A percentile compares a stretch with the other conserved stretches of the same genome.
These are phyloP conservation scores for Isoetes taiwanensis DNA, from an alignment of 75 land plant genomes.

Conservation along the genomic window DNA sequence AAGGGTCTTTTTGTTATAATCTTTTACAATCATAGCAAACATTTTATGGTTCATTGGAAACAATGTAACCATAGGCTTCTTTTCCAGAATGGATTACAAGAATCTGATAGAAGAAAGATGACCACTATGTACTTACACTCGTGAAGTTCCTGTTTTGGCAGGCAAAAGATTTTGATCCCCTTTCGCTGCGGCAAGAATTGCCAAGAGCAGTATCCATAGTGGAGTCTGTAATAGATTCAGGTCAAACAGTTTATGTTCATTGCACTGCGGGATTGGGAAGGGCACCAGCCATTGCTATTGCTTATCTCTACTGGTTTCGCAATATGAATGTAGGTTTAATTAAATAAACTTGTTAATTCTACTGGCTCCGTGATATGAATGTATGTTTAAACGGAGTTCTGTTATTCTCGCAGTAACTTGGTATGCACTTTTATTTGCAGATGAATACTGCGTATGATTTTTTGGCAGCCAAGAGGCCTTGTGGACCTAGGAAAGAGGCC, in stretches of 20 bases:
- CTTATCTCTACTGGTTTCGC: conserved; percentile 80
- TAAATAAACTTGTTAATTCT: background rate
- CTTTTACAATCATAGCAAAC: no score
- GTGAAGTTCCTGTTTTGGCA: no score
- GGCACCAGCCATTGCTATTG: conserved; percentile 82
- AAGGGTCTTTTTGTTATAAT: no score
- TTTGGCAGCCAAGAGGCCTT: conserved; percentile 66
- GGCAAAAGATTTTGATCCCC: conserved; percentile 81
- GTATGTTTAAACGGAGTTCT: background rate
- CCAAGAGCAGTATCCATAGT: conserved; percentile 69
- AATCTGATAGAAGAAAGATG: background rate
- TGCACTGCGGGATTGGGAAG: conserved; percentile 87
- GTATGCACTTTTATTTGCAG: conserved; percentile 19
- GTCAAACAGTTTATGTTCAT: conserved; percentile 65
- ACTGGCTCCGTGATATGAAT: background rate
- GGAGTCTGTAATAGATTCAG: conserved; percentile 57
- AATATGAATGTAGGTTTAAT: conserved; percentile 58
- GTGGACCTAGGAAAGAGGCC: conserved; percentile 69
- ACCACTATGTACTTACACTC: background rate
- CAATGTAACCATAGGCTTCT: no score
- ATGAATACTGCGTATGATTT: conserved; percentile 48
- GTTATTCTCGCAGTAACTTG: background rate
- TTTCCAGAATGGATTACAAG: no score
- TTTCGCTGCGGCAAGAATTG: conserved; percentile 49
- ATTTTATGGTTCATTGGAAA: no score